These are phyloP conservation scores for Protea cynaroides DNA, from an alignment of 164 flowering plant genomes.

Conservation along the genomic window DNA sequence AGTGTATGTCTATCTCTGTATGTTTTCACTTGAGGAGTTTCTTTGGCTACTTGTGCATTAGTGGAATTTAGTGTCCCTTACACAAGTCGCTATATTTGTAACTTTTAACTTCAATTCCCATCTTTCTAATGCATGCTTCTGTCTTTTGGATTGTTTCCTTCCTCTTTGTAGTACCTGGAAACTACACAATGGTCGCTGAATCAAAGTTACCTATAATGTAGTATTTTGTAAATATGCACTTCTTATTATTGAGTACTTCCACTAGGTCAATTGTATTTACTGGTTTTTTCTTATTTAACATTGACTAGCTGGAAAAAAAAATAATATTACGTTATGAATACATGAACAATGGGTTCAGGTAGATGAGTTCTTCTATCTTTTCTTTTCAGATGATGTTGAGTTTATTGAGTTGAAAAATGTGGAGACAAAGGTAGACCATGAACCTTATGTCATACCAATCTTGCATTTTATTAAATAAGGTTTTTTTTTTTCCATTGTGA, in stretches of 20 bases:
- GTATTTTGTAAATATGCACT: not conserved
- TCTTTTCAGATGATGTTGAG: slow-evolving; percentile 57
- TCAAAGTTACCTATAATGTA: slow-evolving; percentile 67
- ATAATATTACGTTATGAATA: slow-evolving; percentile 5
- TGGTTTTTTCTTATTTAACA: not conserved
- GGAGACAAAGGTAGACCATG: slow-evolving; percentile 78
- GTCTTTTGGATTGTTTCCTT: slow-evolving; percentile 6
- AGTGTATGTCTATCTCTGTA: too few relatives aligned
- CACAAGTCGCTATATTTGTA: too few relatives aligned
- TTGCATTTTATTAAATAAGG: slow-evolving; percentile 1
- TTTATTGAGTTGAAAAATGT: slow-evolving; percentile 63
- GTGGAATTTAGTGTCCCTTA: too few relatives aligned
- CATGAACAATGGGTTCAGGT: slow-evolving; percentile 49
- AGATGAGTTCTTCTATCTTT: slow-evolving; percentile 70
- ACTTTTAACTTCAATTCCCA: not conserved
- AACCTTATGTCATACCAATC: not conserved
- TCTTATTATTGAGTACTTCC: not conserved
- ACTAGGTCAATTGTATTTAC: not conserved
- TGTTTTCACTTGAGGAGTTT: too few relatives aligned
- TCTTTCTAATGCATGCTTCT: slow-evolving; percentile 3
- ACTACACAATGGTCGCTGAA: slow-evolving; percentile 64
- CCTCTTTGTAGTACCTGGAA: slow-evolving; percentile 62
- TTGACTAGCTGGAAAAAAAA: not conserved
- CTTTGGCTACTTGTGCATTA: too few relatives aligned
- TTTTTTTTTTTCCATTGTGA: not conserved